These are phyloP conservation scores for Rhododendron ferrugineum DNA, from an alignment of 148 eudicot genomes.

Conservation along the genomic window DNA sequence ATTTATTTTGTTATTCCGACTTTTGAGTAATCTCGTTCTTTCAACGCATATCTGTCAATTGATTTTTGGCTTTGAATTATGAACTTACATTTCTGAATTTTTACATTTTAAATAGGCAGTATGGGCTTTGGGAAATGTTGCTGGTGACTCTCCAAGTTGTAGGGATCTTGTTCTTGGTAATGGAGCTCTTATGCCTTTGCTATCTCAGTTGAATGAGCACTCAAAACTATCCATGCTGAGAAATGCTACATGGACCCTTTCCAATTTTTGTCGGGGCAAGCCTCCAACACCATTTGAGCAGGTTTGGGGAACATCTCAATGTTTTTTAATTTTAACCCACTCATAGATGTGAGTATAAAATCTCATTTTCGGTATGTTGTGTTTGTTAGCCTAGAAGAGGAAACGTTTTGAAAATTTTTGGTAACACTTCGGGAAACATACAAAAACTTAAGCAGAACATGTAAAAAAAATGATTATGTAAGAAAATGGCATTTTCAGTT, in stretches of 20 bases:
- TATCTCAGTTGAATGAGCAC: slow-evolving; percentile 75
- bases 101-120: slow-evolving; percentile 54
- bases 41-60: background rate
- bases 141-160: slow-evolving; percentile 90
- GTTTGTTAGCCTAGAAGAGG: background rate
- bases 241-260: slow-evolving; percentile 94
- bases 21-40: background rate
- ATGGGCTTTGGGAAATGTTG: slow-evolving; percentile 96
- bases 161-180: slow-evolving; percentile 83
- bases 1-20: background rate
- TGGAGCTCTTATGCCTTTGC: slow-evolving; percentile 73
- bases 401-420: background rate
- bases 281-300: slow-evolving; percentile 90
- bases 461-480: background rate
- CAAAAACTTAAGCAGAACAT: background rate
- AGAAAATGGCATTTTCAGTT: background rate
- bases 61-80: background rate
- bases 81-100: slow-evolving; percentile 1
- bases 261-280: slow-evolving; percentile 90
- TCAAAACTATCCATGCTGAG: slow-evolving; percentile 90
- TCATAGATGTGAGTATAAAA: background rate
- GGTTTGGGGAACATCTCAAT: slow-evolving; percentile 24
- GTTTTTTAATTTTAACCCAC: background rate
- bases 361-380: background rate
- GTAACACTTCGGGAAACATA: background rate